Percentiles rank a stretch among this genome's conserved stretches.
These are phyloP conservation scores for Cajanus cajan DNA, from an alignment of 306 rosid species.

Conservation along the genomic window DNA sequence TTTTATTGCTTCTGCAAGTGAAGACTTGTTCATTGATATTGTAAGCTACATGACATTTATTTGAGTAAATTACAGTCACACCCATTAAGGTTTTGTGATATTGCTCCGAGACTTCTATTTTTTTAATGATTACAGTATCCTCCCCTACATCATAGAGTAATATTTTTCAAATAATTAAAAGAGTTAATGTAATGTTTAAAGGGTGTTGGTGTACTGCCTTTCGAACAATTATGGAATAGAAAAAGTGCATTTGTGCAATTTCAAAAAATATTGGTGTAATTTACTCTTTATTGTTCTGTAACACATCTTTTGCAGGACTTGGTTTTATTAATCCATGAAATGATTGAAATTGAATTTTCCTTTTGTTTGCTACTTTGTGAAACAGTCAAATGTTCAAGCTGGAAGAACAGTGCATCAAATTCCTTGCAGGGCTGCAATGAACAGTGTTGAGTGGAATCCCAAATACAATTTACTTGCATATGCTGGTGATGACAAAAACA, in stretches of 20 bases:
- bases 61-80: no score
- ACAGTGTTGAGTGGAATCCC: constrained; percentile 98
- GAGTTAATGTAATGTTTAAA: no score
- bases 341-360: background rate
- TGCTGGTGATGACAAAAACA: constrained; percentile 98
- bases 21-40: constrained; percentile 88
- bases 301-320: background rate
- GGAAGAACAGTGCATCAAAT: constrained; percentile 90
- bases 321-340: constrained; percentile 1
- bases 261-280: no score
- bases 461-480: constrained; percentile 84
- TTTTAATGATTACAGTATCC: no score
- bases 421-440: constrained; percentile 96
- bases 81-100: no score
- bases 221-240: no score
- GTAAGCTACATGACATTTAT: constrained; percentile 47
- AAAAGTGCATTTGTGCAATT: no score
- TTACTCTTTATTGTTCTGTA: background rate
- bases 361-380: constrained; percentile 18
- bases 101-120: no score
- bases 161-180: no score
- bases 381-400: constrained; percentile 74
- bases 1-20: constrained; percentile 87
- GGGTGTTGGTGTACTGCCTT: no score
- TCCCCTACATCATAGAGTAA: no score